Evolutionary conservation across 2,329 filamentous ascomycete genomes (phyloP), one percentile per base, ranked within the genome.

Genomic region (Ramularia endophylla): DNA sequence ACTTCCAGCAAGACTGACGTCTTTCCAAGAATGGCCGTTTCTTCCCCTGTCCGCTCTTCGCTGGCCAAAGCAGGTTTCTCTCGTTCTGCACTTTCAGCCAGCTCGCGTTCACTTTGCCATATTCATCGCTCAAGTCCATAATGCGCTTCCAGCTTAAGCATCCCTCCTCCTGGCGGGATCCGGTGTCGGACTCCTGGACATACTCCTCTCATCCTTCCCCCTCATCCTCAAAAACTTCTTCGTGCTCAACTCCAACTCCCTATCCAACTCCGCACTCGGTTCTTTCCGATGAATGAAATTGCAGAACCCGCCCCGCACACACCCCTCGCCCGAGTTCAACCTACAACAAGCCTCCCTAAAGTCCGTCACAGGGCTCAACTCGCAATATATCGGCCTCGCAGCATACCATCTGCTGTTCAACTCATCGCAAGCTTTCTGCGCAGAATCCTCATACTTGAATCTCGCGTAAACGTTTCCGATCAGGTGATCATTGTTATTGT

Each of bases 271-370:
- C 8, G 87, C 73, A 54, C 78, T 80, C 3, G 92, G 92, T 63
- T 97, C 92, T 74, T 98, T 98, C 61, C 92, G 80, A 65, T 98
- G 92, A 53, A 98, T 98, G 66, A 98, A 98, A 67, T 98, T 98
- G 76, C 92, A 98, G 73, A 97, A 97, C 22, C 92, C 92, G 49
- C 89, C 92, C 52, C 92, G 78, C 31, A 95, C 88, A 67, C 92
- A 98, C 32, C 92, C 92, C 67, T 97, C 92, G 48, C 92, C 92
- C 28, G 79, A 85, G 62, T 98, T 98, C 18, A 97, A 74, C 40
- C 92, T 79, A 69, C 92, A 98, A 66, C 92, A 98, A 13, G 92
- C 92, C 72, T 98, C 92, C 63, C 92, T 78, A 68, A 98, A 98
- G 70, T 98, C 92, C 51, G 92, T 98, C 42, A 98, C 92, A 55